Base-by-base conservation (phyloP, 371 early-diverging fungal genomes). In the Mucor ambiguus region DNA sequence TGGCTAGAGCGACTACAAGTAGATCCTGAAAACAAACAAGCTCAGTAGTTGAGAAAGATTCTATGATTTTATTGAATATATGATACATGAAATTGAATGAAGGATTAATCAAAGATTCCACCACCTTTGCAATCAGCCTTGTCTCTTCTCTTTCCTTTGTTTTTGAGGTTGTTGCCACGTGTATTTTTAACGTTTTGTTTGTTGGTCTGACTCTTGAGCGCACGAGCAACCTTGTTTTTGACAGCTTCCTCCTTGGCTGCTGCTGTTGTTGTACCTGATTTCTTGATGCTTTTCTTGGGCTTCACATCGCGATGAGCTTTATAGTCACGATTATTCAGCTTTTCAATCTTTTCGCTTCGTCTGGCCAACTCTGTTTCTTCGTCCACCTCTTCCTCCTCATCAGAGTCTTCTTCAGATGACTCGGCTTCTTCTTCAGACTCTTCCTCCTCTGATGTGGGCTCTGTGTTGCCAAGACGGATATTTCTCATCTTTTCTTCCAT, bases 221-320 rank as follows among this genome's bases (percentile, higher is more conserved):
- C 64, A 60, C 75, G 68, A 3, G 88, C 76, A 2, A 88, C 90
- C 61, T 82, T 85, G n/a, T 82, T 80, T 68, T 87, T 87, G 63
- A 88, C 85, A 3, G 74, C 81, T 28, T 78, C 79, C 28, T 83
- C 80, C 9, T 78, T 82, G 66, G 84, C 68, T 35, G 74, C 73
- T 37, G 68, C 69, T 14, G 49, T 37, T 14, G 35, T 3, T n/a
- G 66, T 43, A 20, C 49, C 24, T 28, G 35, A 33, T 73, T 69
- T 80, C 68, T 71, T 67, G 55, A 48, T 69, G 61, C 48, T 63
- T 57, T 71, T 71, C 64, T 71, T 79, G 33, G 66, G 46, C 6
- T 61, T 72, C 14, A 67, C 66, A 69, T 88, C 89, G 16, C 88
- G 79, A 60, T 86, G 75, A 7, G 87, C 88, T 49, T 86, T 84